A percentile compares a stretch with the other conserved stretches of the same genome.
Conservation (phyloP, 1,139 yeast genomes). For the Kurtzmaniella natalensis region DNA sequence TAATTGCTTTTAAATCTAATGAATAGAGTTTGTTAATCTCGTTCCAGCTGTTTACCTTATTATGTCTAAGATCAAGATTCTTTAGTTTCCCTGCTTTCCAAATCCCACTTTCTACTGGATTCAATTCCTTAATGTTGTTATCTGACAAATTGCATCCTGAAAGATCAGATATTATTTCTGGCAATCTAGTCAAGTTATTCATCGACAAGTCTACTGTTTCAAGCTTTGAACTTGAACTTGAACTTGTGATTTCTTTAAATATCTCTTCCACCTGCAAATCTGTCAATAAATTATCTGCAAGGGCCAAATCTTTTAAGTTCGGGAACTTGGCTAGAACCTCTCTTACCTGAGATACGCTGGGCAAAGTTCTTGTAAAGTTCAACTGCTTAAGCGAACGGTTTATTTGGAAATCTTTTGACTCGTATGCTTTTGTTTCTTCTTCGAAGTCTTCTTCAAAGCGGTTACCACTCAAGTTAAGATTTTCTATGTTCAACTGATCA, state of each 20-base stretch:
- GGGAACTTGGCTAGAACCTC: slow-evolving; percentile 40
- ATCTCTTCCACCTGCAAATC: slow-evolving; percentile 17
- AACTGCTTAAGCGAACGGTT: slow-evolving; percentile 20
- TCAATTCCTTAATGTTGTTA: slow-evolving; percentile 17
- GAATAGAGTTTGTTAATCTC: slow-evolving; percentile 38
- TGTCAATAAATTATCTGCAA: slow-evolving; percentile 45
- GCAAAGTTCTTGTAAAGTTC: slow-evolving; percentile 26
- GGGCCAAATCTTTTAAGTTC: slow-evolving; percentile 31
- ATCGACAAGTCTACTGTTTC: slow-evolving; percentile 39
- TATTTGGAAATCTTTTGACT: no score
- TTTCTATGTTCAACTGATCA: slow-evolving; percentile 27
- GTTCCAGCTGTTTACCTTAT: slow-evolving; percentile 42
- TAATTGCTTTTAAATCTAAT: slow-evolving; percentile 30
- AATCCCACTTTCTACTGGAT: no score
- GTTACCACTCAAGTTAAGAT: slow-evolving; percentile 61
- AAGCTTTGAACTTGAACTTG: slow-evolving; percentile 11
- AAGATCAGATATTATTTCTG: slow-evolving; percentile 14
- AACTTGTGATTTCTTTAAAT: slow-evolving; percentile 7
- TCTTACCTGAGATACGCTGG: slow-evolving; percentile 18
- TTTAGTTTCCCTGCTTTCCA: slow-evolving; percentile 4
- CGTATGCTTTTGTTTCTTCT: no score
- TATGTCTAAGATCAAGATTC: slow-evolving; percentile 45
- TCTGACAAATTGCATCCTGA: slow-evolving; percentile 19
- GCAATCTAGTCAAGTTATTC: slow-evolving; percentile 33
- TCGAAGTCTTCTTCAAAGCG: slow-evolving; percentile 18